These are phyloP conservation scores for Epichloe baconii DNA, from an alignment of 2,329 filamentous ascomycete genomes.

Conservation along the genomic window DNA sequence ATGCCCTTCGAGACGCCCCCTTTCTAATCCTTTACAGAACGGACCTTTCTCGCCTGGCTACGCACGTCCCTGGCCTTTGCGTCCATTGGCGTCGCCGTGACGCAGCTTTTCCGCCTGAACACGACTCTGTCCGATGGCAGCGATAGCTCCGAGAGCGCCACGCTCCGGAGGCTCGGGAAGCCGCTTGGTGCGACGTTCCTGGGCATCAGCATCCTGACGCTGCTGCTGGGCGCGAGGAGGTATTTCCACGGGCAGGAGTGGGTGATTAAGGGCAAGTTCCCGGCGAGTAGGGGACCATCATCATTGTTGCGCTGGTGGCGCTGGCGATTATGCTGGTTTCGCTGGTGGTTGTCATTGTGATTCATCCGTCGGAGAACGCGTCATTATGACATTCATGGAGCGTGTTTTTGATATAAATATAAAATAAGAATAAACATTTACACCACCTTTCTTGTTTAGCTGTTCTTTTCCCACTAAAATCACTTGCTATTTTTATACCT, in stretches of 20 bases:
- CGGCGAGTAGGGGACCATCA: slow-evolving; percentile 61
- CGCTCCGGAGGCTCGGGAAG: slow-evolving; percentile 53
- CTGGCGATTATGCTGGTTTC: slow-evolving; percentile 48
- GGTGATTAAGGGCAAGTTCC: slow-evolving; percentile 69
- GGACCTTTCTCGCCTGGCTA: slow-evolving; percentile 77
- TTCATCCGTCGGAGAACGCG: slow-evolving; percentile 26
- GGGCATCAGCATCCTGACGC: slow-evolving; percentile 59
- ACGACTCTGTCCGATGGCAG: slow-evolving; percentile 36
- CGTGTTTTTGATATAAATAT: background rate
- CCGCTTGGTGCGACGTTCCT: slow-evolving; percentile 67
- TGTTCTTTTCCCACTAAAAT: no score
- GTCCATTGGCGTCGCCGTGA: slow-evolving; percentile 70
- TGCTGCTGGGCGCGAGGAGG: slow-evolving; percentile 64
- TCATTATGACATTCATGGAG: slow-evolving; percentile 4
- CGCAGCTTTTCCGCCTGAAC: slow-evolving; percentile 75
- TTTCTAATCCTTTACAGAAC: slow-evolving; percentile 36
- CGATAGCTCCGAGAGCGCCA: slow-evolving; percentile 22
- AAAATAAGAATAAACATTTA: no score
- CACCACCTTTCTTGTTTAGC: no score
- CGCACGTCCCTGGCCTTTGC: slow-evolving; percentile 72
- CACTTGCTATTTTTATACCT: no score
- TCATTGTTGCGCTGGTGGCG: slow-evolving; percentile 54
- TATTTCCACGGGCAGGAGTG: slow-evolving; percentile 71
- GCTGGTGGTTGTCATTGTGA: slow-evolving; percentile 45
- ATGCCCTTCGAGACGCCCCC: no score